Evolutionary conservation across 2,329 filamentous ascomycete species (phyloP).

Genomic region (Verticillium albo-atrum): DNA sequence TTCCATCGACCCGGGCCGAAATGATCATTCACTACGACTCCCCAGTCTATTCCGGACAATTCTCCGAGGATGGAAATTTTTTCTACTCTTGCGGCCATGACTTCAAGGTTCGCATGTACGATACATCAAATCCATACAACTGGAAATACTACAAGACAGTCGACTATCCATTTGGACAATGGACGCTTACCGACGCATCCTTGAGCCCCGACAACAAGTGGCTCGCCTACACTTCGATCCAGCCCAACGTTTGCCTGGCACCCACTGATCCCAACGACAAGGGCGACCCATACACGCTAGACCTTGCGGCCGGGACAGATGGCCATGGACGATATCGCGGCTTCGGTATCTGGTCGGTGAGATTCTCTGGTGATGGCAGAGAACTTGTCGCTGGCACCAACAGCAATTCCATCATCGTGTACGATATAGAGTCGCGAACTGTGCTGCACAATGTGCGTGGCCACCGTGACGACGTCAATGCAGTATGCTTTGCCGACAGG

Average conservation of each 20-base stretch:
- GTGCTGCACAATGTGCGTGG: conserved; percentile 72
- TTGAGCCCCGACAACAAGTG: conserved; percentile 88
- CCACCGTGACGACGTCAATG: conserved; percentile 88
- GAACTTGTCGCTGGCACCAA: conserved; percentile 89
- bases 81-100: conserved; percentile 92
- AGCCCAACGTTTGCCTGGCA: conserved; percentile 77
- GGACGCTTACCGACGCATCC: conserved; percentile 94
- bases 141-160: conserved; percentile 97
- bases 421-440: conserved; percentile 79
- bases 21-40: conserved; percentile 83
- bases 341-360: conserved; percentile 79
- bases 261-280: conserved; percentile 79
- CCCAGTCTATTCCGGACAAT: conserved; percentile 91
- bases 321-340: conserved; percentile 24
- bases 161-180: conserved; percentile 78
- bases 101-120: conserved; percentile 94
- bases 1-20: conserved; percentile 74
- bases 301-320: conserved; percentile 44
- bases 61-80: conserved; percentile 95
- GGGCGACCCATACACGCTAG: conserved; percentile 74
- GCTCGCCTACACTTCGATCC: conserved; percentile 87
- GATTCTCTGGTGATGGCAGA: conserved; percentile 87
- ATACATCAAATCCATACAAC: conserved; percentile 89
- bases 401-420: conserved; percentile 75
- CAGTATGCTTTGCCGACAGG: conserved; percentile 90